Conservation (phyloP, 2,329 filamentous ascomycete genomes). For the Leptographium galeiforme region DNA sequence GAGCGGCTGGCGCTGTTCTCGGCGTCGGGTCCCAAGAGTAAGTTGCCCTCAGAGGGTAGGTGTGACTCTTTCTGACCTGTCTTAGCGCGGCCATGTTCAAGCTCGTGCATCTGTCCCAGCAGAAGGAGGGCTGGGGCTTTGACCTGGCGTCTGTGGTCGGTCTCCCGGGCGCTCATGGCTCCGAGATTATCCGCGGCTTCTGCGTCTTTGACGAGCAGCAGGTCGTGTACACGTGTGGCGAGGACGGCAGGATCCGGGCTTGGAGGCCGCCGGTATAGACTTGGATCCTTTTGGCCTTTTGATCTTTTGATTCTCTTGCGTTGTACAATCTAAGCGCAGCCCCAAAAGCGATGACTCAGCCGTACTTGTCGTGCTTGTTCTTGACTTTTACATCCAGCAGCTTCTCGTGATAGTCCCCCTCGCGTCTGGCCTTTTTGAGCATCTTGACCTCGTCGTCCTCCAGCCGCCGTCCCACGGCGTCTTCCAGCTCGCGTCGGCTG, state of each 20-base stretch:
- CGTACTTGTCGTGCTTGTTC: slow-evolving; percentile 81
- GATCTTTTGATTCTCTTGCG: too few species aligned
- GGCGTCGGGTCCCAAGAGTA: slow-evolving; percentile 57
- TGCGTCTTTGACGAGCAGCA: slow-evolving; percentile 49
- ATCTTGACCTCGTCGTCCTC: slow-evolving; percentile 76
- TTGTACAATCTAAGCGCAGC: too few species aligned
- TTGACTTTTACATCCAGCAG: slow-evolving; percentile 81
- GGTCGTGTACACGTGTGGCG: slow-evolving; percentile 44
- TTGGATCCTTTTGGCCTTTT: background rate
- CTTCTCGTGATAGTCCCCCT: slow-evolving; percentile 83
- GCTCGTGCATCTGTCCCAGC: slow-evolving; percentile 45
- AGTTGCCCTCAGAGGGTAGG: slow-evolving; percentile 14
- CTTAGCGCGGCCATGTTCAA: slow-evolving; percentile 42
- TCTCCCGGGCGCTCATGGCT: slow-evolving; percentile 48
- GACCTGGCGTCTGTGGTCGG: slow-evolving; percentile 41
- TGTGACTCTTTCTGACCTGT: background rate
- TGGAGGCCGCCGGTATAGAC: slow-evolving; percentile 29
- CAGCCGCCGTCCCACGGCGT: slow-evolving; percentile 59
- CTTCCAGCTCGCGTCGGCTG: slow-evolving; percentile 71
- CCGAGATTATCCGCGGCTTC: slow-evolving; percentile 50
- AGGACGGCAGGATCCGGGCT: slow-evolving; percentile 44
- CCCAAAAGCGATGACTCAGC: slow-evolving; percentile 18
- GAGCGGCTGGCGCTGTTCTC: slow-evolving; percentile 42
- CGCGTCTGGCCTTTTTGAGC: slow-evolving; percentile 68
- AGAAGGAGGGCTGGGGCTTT: slow-evolving; percentile 37